Base-by-base conservation (phyloP, 495 filamentous ascomycete genomes). In the Penicillium silybi region DNA sequence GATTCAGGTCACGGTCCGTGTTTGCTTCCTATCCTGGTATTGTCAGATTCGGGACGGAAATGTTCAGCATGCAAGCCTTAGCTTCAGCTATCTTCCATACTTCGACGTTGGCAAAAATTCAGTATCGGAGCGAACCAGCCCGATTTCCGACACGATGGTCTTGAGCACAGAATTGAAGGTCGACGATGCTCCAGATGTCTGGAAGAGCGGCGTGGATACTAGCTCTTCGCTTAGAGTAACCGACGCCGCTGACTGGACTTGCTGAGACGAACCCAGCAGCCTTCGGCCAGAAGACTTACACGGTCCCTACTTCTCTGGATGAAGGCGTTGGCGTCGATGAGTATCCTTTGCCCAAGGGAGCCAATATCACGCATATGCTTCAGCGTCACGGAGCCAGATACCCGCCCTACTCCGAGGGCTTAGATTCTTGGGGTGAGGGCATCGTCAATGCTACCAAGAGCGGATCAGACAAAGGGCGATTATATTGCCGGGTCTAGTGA, bases 291-390 rank as follows among this genome's bases (percentile, higher is more conserved):
- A 66, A 76, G 4, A 70, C 64, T 13, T 83, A 73, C 54, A 45
- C 19, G 63, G 64, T 29, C 54, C 62, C 1, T 65, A 65, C 39
- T 54, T 56, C 29, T 52, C 62, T 1, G 4, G 27, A 32, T 9
- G 65, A 70, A 4, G 80, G 80, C 13, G 81, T 81, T 40, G 81
- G 81, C 0, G 79, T 82, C 1, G 59, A 78, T 11, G 81, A 85
- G 59, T 79, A 74, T 44, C 72, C 81, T 11, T 51, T 83, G 3
- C 80, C 80, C n/a, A 41, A 60, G 0, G 81, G 77, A 1, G 72
- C 78, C 0, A 76, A 80, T 27, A 81, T 85, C 42, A 67, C 70
- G 18, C 78, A 81, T 50, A 66, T 85, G 39, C 53, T 77, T 23
- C 70, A 73, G 41, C 68, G 74, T 15, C 74, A 76, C 49, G 74